These are phyloP conservation scores for Penicillium griseofulvum DNA, from an alignment of 2,329 filamentous ascomycete species.

Conservation along the genomic window DNA sequence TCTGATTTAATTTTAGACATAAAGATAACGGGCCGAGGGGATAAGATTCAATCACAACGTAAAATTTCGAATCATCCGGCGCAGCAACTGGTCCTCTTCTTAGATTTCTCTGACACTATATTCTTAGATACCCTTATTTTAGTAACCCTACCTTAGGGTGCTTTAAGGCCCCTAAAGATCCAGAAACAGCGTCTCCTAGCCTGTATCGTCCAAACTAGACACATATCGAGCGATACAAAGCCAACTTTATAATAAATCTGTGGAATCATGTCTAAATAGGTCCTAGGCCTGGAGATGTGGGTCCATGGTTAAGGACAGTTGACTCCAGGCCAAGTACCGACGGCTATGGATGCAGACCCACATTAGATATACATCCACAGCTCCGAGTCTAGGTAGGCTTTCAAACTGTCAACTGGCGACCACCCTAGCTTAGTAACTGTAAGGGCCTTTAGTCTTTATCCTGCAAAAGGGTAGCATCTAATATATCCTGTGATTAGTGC, in stretches of 20 bases:
- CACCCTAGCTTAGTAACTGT: background rate
- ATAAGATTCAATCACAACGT: too few species aligned
- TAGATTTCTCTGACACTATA: background rate
- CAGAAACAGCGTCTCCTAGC: too few species aligned
- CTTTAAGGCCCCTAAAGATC: background rate
- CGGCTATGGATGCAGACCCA: background rate
- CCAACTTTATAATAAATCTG: too few species aligned
- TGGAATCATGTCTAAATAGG: background rate
- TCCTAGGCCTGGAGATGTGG: background rate
- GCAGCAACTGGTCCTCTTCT: background rate
- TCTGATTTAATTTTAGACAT: too few species aligned
- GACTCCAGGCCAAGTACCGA: background rate
- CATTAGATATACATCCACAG: constrained; percentile 8
- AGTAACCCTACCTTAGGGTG: background rate
- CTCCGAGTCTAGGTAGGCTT: constrained; percentile 5
- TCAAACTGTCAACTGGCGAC: constrained; percentile 8
- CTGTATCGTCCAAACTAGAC: too few species aligned
- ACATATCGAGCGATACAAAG: too few species aligned
- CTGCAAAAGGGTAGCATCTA: constrained; percentile 4
- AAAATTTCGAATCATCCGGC: background rate
- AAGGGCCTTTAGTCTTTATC: constrained; percentile 5
- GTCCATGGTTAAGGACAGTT: background rate
- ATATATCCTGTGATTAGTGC: constrained; percentile 1
- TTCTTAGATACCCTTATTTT: background rate
- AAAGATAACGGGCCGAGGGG: too few species aligned